phyloP scores from a whole-genome alignment of 306 rosid genomes.

The Styphnolobium japonicum region DNA sequence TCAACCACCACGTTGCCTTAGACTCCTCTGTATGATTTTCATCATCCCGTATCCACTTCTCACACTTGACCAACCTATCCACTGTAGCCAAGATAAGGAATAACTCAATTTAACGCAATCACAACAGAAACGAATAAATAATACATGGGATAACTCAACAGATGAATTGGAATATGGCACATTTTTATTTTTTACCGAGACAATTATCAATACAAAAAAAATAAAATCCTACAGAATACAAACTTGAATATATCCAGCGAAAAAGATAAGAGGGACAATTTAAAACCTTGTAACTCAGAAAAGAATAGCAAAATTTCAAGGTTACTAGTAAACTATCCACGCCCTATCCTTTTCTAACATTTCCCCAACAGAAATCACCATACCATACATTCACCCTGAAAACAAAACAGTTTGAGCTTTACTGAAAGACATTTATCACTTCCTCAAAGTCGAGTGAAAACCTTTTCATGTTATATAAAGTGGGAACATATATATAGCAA shows the following conservation, averaged over 20 bases:
- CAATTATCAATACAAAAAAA: background rate
- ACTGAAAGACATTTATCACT: background rate
- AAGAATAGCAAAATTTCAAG: background rate
- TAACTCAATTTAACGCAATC: slow-evolving; percentile 25
- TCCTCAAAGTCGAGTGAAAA: background rate
- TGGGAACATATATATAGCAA: background rate
- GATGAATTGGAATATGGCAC: background rate
- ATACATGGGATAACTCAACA: background rate
- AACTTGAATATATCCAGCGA: background rate
- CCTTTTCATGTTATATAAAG: background rate
- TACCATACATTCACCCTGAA: background rate
- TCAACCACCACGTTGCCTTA: slow-evolving; percentile 80
- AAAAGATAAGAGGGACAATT: background rate
- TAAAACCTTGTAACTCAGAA: background rate
- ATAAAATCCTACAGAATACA: background rate
- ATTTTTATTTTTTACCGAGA: background rate
- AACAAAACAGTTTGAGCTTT: background rate
- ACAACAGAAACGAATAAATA: background rate
- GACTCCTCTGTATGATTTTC: slow-evolving; percentile 44
- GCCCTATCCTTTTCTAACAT: background rate
- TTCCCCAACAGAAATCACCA: background rate
- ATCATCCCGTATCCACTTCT: slow-evolving; percentile 79
- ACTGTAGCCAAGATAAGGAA: slow-evolving; percentile 51
- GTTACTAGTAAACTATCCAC: background rate
- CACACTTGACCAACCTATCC: slow-evolving; percentile 85